A percentile compares a stretch with the other conserved stretches of the same genome.
These are phyloP conservation scores for Pythium apleroticum DNA, from an alignment of 352 stramenopile species.

Conservation along the genomic window DNA sequence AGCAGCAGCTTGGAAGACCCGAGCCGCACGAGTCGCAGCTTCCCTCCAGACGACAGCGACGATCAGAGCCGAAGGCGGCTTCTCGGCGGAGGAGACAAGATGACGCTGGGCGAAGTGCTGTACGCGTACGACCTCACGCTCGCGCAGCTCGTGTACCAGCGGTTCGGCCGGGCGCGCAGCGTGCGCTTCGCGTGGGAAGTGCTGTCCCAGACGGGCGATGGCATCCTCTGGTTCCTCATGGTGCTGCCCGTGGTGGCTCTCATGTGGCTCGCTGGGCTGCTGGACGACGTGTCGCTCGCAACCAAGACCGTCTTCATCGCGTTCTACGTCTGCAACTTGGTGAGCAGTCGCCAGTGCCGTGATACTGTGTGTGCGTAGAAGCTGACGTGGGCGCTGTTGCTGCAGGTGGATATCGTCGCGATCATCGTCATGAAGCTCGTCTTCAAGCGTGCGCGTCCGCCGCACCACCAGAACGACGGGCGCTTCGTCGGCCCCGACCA, in stretches of 20 bases:
- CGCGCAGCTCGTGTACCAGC: conserved; percentile 68
- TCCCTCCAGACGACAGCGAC: not conserved
- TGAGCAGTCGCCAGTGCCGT: conserved; percentile 21
- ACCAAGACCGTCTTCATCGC: conserved; percentile 35
- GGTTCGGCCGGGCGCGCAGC: conserved; percentile 48
- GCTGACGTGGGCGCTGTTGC: not conserved
- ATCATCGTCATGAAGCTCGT: conserved; percentile 80
- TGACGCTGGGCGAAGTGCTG: conserved; percentile 57
- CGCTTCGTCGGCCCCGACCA: conserved; percentile 82
- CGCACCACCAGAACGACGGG: conserved; percentile 69
- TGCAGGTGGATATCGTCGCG: conserved; percentile 67
- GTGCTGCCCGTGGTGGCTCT: conserved; percentile 43
- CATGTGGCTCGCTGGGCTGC: conserved; percentile 33
- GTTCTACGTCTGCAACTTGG: conserved; percentile 54
- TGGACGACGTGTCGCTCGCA: conserved; percentile 30
- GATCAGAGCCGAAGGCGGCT: conserved; percentile 21
- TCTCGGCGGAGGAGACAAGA: conserved; percentile 26
- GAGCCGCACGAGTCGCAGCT: conserved; percentile 8
- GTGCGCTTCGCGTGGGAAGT: conserved; percentile 67
- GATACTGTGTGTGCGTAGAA: not conserved
- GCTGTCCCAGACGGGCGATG: conserved; percentile 80
- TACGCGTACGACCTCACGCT: conserved; percentile 78
- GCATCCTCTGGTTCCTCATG: conserved; percentile 76
- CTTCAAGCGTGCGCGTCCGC: conserved; percentile 69
- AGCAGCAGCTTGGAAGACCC: conserved; percentile 6